Evolutionary conservation across 2,329 filamentous ascomycete species (phyloP), one percentile per base, ranked within the genome.

Genomic region (Massarina eburnea): DNA sequence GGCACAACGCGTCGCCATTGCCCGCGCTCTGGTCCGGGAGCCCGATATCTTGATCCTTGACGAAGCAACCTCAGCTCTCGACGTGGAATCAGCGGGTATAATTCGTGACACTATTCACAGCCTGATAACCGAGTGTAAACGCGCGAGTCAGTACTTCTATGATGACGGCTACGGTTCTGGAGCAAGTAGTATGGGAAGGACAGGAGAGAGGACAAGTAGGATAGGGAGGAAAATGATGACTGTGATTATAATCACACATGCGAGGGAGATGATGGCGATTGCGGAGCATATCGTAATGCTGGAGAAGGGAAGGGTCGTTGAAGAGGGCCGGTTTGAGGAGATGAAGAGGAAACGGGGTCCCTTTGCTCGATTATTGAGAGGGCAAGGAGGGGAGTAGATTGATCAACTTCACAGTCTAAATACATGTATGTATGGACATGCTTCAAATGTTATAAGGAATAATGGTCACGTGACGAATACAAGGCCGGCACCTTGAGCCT

Each of bases 1-100:
- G 66, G 82, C 85, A 0, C 91, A 96, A 65, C 79, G 90, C 1
- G 69, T 96, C 2, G 85, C 84, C 17, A 91, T 96, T 49, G 90
- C 91, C 0, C 78, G 91, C 1, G 90, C 91, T 0, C 74, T 96
- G 0, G 79, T 88, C 0, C 79, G 89, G 0, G 74, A 78, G 12
- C 91, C 91, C 0, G 77, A 80, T 32, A 74, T 96, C 2, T 72
- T 96, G 14, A 79, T 96, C 2, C 73, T 96, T 2, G 92, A 97
- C 58, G 91, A 96, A 71, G 89, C 91, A 1, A 96, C 91, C 0
- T 88, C 84, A 20, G 86, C 87, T 0, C 75, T 97, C 0, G 91
- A 96, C 60, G 76, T 79, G 0, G 80, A 85, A 55, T 85, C 80
- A 30, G 84, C 88, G 0, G 77, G 77, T 2, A 71, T 78, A 1